phyloP scores from a whole-genome alignment of 2,329 filamentous ascomycete genomes.

The Trichoderma semiorbis region DNA sequence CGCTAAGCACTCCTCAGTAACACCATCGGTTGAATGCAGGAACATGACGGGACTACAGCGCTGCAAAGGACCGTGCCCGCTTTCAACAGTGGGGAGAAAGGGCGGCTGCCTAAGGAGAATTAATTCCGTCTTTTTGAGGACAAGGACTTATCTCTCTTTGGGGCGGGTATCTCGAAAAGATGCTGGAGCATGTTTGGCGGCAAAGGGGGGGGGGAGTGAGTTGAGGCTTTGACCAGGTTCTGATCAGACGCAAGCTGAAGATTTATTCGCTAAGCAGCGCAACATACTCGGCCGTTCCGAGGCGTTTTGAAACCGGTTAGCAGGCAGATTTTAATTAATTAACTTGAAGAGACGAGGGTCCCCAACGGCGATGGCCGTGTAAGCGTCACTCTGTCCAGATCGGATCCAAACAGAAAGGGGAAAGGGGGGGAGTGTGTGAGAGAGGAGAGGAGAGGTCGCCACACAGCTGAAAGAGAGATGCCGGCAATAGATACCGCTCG shows the following conservation, averaged over 20 bases:
- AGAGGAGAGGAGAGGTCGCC: not conserved
- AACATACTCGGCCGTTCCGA: not conserved
- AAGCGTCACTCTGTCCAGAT: not conserved
- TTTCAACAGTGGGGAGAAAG: not conserved
- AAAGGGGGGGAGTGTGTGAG: not conserved
- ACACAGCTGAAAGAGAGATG: not conserved
- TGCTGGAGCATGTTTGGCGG: not conserved
- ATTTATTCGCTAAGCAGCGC: not conserved
- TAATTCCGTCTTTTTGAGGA: not conserved
- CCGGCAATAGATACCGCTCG: conserved; percentile 12
- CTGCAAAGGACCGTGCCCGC: not conserved
- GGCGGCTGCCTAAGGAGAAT: not conserved
- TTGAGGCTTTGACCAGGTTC: not conserved
- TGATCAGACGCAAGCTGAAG: not conserved
- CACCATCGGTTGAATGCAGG: conserved; percentile 3
- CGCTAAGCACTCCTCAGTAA: not conserved
- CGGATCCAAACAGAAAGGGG: not conserved
- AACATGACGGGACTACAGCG: not conserved
- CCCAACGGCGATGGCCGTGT: not conserved
- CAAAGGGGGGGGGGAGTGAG: not conserved
- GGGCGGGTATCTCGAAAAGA: not conserved
- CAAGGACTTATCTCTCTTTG: not conserved
- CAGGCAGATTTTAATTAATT: not conserved
- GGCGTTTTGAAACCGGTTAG: not conserved
- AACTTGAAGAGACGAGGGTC: not conserved